Evolutionary conservation across 495 filamentous ascomycete species (phyloP).

Genomic region (Bryoglossum gracile): DNA sequence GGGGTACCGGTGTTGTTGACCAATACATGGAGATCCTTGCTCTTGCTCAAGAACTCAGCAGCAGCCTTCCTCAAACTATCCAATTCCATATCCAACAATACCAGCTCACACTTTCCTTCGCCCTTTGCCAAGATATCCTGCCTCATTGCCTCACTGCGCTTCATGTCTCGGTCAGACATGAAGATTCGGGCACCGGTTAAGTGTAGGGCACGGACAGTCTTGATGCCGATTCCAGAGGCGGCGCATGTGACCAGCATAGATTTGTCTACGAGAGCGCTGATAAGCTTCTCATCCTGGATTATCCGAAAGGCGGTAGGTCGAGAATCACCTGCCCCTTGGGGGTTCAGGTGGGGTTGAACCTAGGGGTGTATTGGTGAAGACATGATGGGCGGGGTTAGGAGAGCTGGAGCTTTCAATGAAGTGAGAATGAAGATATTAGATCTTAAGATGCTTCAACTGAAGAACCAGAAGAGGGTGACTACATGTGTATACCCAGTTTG

Average conservation of each 20-base stretch:
- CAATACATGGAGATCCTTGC: constrained; percentile 39
- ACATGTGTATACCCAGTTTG: too few species aligned
- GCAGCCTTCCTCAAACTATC: constrained; percentile 27
- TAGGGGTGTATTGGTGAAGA: neutral
- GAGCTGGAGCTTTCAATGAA: too few species aligned
- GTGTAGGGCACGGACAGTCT: constrained; percentile 39
- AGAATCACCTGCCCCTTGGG: constrained; percentile 41
- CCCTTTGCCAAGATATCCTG: constrained; percentile 27
- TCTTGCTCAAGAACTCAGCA: constrained; percentile 18
- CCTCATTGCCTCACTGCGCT: constrained; percentile 31
- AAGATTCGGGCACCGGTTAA: constrained; percentile 43
- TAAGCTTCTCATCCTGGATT: constrained; percentile 40
- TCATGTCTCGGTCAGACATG: constrained; percentile 33
- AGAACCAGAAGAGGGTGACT: too few species aligned
- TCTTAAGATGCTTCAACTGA: too few species aligned
- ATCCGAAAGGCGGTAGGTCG: constrained; percentile 50
- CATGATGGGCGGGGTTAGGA: too few species aligned
- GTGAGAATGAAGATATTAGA: too few species aligned
- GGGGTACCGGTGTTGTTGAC: constrained; percentile 50
- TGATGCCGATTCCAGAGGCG: constrained; percentile 47
- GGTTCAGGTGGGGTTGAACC: neutral
- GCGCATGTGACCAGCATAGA: constrained; percentile 44
- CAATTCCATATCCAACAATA: constrained; percentile 33
- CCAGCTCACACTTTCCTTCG: constrained; percentile 13
- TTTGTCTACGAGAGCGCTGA: constrained; percentile 37